Percentiles rank a stretch among this genome's conserved stretches.
These are phyloP conservation scores for Citeromyces siamensis DNA, from an alignment of 1,139 yeast genomes.

Conservation along the genomic window DNA sequence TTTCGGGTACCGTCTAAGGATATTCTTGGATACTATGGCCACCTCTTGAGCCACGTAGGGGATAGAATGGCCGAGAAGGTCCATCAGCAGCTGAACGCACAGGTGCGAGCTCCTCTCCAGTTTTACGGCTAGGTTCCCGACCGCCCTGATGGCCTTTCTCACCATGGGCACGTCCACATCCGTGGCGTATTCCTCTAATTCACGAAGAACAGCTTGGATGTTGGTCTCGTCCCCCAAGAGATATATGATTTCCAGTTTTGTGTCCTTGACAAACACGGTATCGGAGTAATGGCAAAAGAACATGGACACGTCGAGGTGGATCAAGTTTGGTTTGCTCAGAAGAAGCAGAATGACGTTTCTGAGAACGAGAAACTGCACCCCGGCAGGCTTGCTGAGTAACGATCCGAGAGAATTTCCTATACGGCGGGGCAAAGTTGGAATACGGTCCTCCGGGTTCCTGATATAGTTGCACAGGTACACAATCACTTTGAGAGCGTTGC, in stretches of 20 bases:
- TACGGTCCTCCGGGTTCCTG: conserved; percentile 25
- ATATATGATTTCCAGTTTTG: conserved; percentile 80
- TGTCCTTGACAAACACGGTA: conserved; percentile 80
- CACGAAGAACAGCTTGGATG: conserved; percentile 51
- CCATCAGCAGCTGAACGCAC: conserved; percentile 54
- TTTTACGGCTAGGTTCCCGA: conserved; percentile 81
- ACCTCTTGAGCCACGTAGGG: conserved; percentile 76
- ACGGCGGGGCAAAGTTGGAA: conserved; percentile 44
- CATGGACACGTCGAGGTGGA: conserved; percentile 57
- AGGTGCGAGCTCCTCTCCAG: conserved; percentile 42
- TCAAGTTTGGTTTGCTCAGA: conserved; percentile 50
- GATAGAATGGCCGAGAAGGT: conserved; percentile 51
- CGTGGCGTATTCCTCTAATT: conserved; percentile 75
- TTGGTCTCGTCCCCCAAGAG: conserved; percentile 60
- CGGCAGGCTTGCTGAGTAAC: conserved; percentile 66
- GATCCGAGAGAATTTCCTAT: conserved; percentile 66
- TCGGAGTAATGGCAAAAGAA: conserved; percentile 80
- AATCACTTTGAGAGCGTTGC: conserved; percentile 64
- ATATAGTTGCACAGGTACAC: conserved; percentile 67
- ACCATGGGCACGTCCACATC: conserved; percentile 83
- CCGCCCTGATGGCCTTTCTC: conserved; percentile 76
- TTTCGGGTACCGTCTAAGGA: conserved; percentile 65
- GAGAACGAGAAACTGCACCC: conserved; percentile 71
- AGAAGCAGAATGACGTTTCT: conserved; percentile 71
- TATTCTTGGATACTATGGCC: conserved; percentile 62